Evolutionary conservation across 331 rosid species (phyloP).

Genomic region (Pyrus hybrid): DNA sequence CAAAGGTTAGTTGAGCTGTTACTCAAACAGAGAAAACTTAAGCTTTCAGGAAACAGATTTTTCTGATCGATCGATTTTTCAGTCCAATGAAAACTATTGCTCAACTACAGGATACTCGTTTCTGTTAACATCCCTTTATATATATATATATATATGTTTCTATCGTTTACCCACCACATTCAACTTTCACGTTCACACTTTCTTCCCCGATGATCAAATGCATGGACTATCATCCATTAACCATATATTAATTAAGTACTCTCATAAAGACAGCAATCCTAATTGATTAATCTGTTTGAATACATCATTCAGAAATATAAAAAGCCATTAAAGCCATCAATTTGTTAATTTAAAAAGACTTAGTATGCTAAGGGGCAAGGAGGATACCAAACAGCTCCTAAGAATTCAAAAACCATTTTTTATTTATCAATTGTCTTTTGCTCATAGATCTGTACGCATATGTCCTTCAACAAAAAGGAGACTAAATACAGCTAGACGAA

Average conservation of each 20-base stretch:
- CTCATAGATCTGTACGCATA: neutral
- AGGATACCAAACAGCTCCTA: neutral
- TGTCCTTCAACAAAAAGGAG: neutral
- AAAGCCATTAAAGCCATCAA: too few species aligned
- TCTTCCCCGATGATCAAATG: neutral
- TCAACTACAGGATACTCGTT: conserved; percentile 28
- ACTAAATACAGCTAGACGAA: neutral
- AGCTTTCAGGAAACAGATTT: conserved; percentile 14
- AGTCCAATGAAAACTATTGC: conserved; percentile 30
- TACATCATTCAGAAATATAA: neutral
- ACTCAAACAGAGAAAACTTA: conserved; percentile 15
- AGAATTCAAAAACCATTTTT: neutral
- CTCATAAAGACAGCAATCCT: neutral
- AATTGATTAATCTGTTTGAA: too few species aligned
- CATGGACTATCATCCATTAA: neutral
- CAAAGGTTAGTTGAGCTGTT: conserved; percentile 16
- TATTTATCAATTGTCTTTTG: neutral
- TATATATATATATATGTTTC: neutral
- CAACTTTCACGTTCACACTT: neutral
- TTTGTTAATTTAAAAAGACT: neutral
- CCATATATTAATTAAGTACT: neutral
- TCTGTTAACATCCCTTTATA: conserved; percentile 23
- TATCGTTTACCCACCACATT: conserved; percentile 11
- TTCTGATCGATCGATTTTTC: conserved; percentile 1
- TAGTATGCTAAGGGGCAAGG: neutral